Evolutionary conservation across 1,284 basidiomycete species (phyloP), one percentile per base, ranked within the genome.

Genomic region (Lignosus rhinocerotis): DNA sequence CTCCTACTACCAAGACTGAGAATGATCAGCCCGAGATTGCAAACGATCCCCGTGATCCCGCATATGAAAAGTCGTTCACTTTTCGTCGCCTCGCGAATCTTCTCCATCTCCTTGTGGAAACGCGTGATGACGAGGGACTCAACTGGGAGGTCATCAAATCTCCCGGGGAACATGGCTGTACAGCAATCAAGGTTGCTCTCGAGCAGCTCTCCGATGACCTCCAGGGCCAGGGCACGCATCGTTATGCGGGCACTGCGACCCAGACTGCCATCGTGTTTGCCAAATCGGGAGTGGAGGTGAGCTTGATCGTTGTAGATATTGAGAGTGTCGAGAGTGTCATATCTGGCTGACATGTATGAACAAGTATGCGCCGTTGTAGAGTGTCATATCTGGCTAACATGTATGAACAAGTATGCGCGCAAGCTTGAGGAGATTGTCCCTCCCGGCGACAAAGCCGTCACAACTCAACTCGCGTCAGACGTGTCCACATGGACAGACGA

Each of bases 101-200:
- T 11, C 58, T 59, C 16, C 34, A 51, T 9, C 31, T 39, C 6
- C 44, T 59, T 2, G 38, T 55, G 11, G 47, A 38, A 1, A 17
- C 49, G 3, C 44, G 49, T 7, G 38, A 41, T 4, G 32, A 48
- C 6, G 49, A 53, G 10, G 11, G 43, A 5, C 53, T 42, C 2
- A 44, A 55, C 53, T 59, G 58, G 58, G 21, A 48, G 14, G 49
- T 43, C 9, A 47, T 59, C 53, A 55, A 50, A 38, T 38, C 58
- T 7, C 2, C 9, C 11, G 49, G 34, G 32, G 10, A n/a, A 4
- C 43, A 38, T 16, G 58, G 58, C 2, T 51, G 58, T 48, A 38
- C 19, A 6, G 34, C 12, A 12, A 38, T 52, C 34, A 39, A 39
- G 17, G 53, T 59, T 38, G 43, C 31, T 19, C 36, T 59, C n/a